Percentiles rank a stretch among this genome's conserved stretches.
These are phyloP conservation scores for Mycena leptocephala DNA, from an alignment of 768 basidiomycete species.

Conservation along the genomic window DNA sequence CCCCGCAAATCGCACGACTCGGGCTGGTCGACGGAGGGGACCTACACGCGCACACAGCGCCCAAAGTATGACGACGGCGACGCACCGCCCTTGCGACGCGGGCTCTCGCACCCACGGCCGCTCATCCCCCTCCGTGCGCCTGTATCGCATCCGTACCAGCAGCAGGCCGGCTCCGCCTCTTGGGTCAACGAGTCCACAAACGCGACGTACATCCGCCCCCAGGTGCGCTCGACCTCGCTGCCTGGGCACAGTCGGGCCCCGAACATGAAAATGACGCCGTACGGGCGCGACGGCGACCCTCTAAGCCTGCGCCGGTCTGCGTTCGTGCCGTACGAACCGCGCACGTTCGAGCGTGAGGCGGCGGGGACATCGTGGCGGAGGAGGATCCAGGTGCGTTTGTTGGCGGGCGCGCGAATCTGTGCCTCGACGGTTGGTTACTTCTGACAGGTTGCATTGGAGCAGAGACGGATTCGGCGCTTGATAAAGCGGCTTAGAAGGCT, in stretches of 20 bases:
- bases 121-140: constrained; percentile 21
- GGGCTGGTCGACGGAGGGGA: constrained; percentile 26
- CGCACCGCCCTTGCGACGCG: not conserved
- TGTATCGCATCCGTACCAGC: constrained; percentile 17
- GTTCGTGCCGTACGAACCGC: constrained; percentile 14
- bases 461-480: not conserved
- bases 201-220: not conserved
- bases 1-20: constrained; percentile 26
- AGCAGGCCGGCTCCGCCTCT: not conserved
- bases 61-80: not conserved
- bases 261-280: constrained; percentile 18
- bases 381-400: constrained; percentile 10
- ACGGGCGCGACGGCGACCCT: constrained; percentile 26
- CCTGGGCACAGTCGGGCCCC: not conserved
- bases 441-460: not conserved
- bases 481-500: not conserved
- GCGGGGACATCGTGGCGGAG: not conserved
- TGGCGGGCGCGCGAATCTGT: too few species aligned
- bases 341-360: not conserved
- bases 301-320: constrained; percentile 27
- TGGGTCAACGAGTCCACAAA: not conserved
- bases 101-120: not conserved
- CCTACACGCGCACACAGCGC: constrained; percentile 25
- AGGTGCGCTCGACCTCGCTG: not conserved
- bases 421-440: not conserved